Conservation (phyloP, 73 alveolate genomes). For the Uronychia binucleata region DNA sequence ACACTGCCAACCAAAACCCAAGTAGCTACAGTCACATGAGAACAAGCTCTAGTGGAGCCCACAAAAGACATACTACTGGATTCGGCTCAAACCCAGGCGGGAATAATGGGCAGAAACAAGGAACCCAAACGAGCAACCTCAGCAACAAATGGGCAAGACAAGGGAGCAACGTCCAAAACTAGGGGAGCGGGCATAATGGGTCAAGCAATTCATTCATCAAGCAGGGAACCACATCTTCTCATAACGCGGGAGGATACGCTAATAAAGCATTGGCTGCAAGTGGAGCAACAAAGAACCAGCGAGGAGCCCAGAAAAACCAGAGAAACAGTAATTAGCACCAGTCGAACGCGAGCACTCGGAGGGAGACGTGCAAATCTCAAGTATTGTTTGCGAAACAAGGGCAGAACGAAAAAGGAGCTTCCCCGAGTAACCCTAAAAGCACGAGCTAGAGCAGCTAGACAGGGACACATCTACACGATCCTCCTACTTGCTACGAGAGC, state of each 20-base stretch:
- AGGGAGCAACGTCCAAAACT: too few species aligned
- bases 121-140: too few species aligned
- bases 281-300: too few species aligned
- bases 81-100: background rate
- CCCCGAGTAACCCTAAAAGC: background rate
- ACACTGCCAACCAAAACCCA: background rate
- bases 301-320: background rate
- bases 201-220: too few species aligned
- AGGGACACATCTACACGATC: too few species aligned
- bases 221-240: too few species aligned
- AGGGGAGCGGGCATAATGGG: too few species aligned
- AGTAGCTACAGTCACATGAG: background rate
- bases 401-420: background rate
- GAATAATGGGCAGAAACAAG: too few species aligned
- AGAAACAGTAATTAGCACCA: background rate
- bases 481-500: too few species aligned
- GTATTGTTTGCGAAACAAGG: too few species aligned
- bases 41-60: background rate
- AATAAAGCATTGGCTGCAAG: too few species aligned
- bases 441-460: background rate
- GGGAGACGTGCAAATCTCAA: background rate
- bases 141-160: background rate
- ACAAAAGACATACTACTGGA: background rate
- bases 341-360: background rate
- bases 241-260: too few species aligned